Evolutionary conservation across 129 eudicot genomes (phyloP), one percentile per base, ranked within the genome.

Genomic region (Flaveria bidentis): DNA sequence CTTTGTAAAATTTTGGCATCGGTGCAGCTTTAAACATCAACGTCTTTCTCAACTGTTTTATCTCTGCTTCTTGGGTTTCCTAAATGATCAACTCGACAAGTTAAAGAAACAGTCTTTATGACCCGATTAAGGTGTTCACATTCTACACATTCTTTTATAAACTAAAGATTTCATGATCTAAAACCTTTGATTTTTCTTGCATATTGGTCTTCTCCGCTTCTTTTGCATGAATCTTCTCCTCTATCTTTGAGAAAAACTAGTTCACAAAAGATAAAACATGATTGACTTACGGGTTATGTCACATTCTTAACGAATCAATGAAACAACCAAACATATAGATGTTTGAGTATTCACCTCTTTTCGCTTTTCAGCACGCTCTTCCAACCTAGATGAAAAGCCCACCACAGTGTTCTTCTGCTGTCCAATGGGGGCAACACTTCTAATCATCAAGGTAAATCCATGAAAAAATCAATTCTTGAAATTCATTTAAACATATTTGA

Each of bases 31-130:
- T 81, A 76, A 81, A 81, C 81, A 58, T 81, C 73, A 81, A 81
- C 36, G 67, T 81, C 86, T 91, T 95, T 84, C 99, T 83, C 78
- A 91, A 78, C 58, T 83, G 91, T 87, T 89, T 95, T 65, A 95
- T 87, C 80, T 91, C 99, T 26, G 83, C 94, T 80, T 91, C 94
- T 84, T 89, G 97, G 85, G 70, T 87, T 87, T 95, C 99, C 99
- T 95, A 81, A 49, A 78, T 46, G 16, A 33, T 39, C 68, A 41
- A 56, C 46, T 56, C 45, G 20, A 67, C 65, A 74, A 56, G 76
- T 56, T 60, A 74, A 45, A 30, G 1, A 0, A 61, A 79, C 55
- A 73, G 50, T 44, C 55, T 55, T 18, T 45, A 16, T 15, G 44
- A 22, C 64, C 2, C 28, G 36, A 73, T 80, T 52, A 15, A 44